These are phyloP conservation scores for Scutellaria barbata DNA, from an alignment of 257 asterid genomes.

Conservation along the genomic window DNA sequence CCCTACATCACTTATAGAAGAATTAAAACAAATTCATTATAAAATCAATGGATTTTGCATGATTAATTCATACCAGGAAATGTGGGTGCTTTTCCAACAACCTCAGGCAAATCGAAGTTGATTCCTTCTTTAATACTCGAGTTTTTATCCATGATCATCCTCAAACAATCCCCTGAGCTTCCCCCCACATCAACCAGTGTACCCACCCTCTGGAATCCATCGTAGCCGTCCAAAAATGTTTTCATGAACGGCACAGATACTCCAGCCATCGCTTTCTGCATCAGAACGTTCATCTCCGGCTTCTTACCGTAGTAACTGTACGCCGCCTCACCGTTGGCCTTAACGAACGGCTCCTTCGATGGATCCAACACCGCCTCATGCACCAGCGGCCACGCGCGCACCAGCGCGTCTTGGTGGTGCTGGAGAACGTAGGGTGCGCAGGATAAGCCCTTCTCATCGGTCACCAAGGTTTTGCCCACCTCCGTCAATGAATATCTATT, in stretches of 20 bases:
- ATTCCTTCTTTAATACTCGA: constrained; percentile 32
- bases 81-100: constrained; percentile 37
- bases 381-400: constrained; percentile 43
- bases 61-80: constrained; percentile 27
- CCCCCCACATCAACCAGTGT: constrained; percentile 44
- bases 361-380: constrained; percentile 41
- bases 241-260: constrained; percentile 44
- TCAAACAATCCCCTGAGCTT: constrained; percentile 41
- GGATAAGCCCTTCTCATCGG: constrained; percentile 33
- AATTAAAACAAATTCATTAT: no score
- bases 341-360: constrained; percentile 35
- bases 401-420: constrained; percentile 41
- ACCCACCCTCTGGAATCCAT: constrained; percentile 38
- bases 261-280: constrained; percentile 45
- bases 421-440: constrained; percentile 39
- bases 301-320: constrained; percentile 34
- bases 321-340: constrained; percentile 38
- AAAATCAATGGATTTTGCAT: background rate
- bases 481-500: constrained; percentile 38
- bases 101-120: constrained; percentile 45
- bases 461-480: constrained; percentile 38
- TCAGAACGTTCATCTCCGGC: constrained; percentile 36
- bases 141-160: constrained; percentile 39
- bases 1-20: no score
- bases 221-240: constrained; percentile 35